Evolutionary conservation across 805 yeast species (phyloP), one percentile per base, ranked within the genome.

Genomic region (Brettanomyces bruxellensis): DNA sequence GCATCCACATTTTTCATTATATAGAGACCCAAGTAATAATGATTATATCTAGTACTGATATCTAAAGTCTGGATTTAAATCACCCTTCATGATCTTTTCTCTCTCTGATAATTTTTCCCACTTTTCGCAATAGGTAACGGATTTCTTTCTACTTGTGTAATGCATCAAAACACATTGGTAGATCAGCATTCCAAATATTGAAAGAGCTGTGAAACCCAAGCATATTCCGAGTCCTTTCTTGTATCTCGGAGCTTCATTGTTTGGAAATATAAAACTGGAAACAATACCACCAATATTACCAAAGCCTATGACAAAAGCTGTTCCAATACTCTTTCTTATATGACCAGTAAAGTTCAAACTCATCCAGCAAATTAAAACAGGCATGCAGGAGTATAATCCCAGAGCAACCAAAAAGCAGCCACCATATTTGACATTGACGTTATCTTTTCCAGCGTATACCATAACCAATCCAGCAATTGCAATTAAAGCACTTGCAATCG

Each of bases 261-360:
- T 54, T 37, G 75, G 66, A 65, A 76, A 81, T 24, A 78, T 63
- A 55, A 69, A 81, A 2, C 83, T 72, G 6, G 86, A 67, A 47
- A 81, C 70, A 53, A 81, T 80, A 48, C 86, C 87, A 37, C 86
- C 87, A 55, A 79, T 79, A 62, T 81, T 81, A 43, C 86, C 87
- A 54, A 81, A 79, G 0, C 86, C 86, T 55, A 81, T 74, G 55
- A 77, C 80, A 50, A 69, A 69, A 1, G 73, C 74, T 13, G 74
- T 58, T 45, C 70, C 65, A 40, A 75, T 60, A 25, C 74, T 64
- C 45, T 79, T 77, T 54, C 86, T 67, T 18, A 71, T 59, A 59
- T 81, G 86, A 4, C 86, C 85, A 7, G 78, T 72, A 48, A 77
- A 72, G 57, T 81, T 81, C 60, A 80, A 66, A 13, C 78, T 71